Base-by-base conservation (phyloP, 768 basidiomycete genomes). In the Rhodocollybia butyracea region DNA sequence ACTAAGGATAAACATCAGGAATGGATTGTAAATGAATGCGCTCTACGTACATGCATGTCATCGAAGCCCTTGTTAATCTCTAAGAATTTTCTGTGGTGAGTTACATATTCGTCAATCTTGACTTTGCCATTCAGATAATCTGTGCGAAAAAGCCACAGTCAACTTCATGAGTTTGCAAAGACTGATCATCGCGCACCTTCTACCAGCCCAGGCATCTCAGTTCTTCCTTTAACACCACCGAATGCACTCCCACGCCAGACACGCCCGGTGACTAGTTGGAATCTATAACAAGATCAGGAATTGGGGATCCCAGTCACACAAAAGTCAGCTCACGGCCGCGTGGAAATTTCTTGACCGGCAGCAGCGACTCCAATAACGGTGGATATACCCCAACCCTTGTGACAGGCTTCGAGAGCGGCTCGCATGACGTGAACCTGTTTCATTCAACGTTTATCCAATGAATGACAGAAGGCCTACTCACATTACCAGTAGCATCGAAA, bases 361-460 rank as follows among this genome's bases (percentile, higher is more conserved):
- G 94, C 94, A 3, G 97, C 97, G 39, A 99, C 97, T 57, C 96
- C 96, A 57, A 99, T 98, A 61, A 99, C 68, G 54, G 92, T 98
- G 55, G 87, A 92, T 40, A 98, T 88, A 62, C 97, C 97, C 97
- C 97, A 99, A 13, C 97, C 97, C 69, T 98, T 98, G 73, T 99
- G 97, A 71, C 94, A 98, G n/a, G 94, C 91, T 74, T 99, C 97
- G 45, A 99, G 83, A 24, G 97, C 97, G 46, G 87, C 77, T 58
- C 95, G 85, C 95, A 97, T 98, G 59, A 96, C 94, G 27, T 93
- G 76, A 10, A 94, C 89, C 88, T 89, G 46, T 27, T 22, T 30
- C 48, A 24, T 62, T 72, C 71, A 34, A 74, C 65, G 43, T 71
- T 38, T 65, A 58, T 46, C 66, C 59, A 65, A 68, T 71, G 26